These are phyloP conservation scores for Ciborinia camelliae DNA, from an alignment of 2,329 filamentous ascomycete genomes.

Conservation along the genomic window DNA sequence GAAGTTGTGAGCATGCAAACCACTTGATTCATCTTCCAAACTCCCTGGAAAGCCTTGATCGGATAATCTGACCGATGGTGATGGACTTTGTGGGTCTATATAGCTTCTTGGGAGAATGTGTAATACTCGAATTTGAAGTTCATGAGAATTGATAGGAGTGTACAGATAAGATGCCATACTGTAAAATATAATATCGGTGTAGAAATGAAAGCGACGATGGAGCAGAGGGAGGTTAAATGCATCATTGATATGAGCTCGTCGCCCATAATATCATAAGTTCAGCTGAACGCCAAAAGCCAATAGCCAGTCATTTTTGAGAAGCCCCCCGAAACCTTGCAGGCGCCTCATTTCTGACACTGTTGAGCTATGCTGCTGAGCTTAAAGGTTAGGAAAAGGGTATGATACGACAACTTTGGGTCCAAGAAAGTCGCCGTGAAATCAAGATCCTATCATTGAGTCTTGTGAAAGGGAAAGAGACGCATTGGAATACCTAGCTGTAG, in stretches of 20 bases:
- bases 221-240: not conserved
- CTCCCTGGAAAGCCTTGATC: not conserved
- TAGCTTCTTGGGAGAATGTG: not conserved
- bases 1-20: not conserved
- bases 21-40: not conserved
- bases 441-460: too few species aligned
- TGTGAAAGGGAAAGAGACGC: too few species aligned
- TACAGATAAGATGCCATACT: slow-evolving; percentile 5
- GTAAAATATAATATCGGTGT: not conserved
- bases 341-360: slow-evolving; percentile 3
- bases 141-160: not conserved
- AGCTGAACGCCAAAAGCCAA: not conserved
- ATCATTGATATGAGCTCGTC: not conserved
- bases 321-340: not conserved
- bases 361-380: not conserved
- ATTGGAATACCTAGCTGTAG: too few species aligned
- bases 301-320: too few species aligned
- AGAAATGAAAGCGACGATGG: not conserved
- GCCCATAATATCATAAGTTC: not conserved
- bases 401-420: not conserved
- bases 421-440: too few species aligned
- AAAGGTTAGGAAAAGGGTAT: too few species aligned
- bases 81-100: too few species aligned
- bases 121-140: slow-evolving; percentile 6
- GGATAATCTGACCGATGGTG: too few species aligned